Evolutionary conservation across 768 basidiomycete species (phyloP).

Genomic region (Mycena alexandri): DNA sequence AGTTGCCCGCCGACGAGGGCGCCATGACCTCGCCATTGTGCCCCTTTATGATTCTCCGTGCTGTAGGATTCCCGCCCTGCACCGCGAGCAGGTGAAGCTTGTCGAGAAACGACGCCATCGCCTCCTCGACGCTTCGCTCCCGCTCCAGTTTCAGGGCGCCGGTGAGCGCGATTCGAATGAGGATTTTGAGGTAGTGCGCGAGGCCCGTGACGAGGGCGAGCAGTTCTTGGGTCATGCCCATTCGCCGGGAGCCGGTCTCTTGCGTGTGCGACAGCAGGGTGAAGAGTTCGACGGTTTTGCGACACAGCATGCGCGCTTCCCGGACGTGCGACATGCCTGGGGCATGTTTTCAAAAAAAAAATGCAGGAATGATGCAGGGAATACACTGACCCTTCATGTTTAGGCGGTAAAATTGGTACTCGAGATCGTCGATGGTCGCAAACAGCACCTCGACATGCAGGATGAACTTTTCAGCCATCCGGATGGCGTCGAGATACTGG

Average conservation of each 20-base stretch:
- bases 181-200: slow-evolving; percentile 99
- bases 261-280: slow-evolving; percentile 96
- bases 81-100: slow-evolving; percentile 93
- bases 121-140: slow-evolving; percentile 85
- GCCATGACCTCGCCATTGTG: slow-evolving; percentile 73
- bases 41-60: slow-evolving; percentile 81
- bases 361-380: slow-evolving; percentile 9
- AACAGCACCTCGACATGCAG: slow-evolving; percentile 98
- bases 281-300: slow-evolving; percentile 98
- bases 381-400: slow-evolving; percentile 82
- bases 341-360: slow-evolving; percentile 32
- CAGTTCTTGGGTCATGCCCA: slow-evolving; percentile 97
- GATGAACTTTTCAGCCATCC: slow-evolving; percentile 99
- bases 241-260: slow-evolving; percentile 88
- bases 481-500: slow-evolving; percentile 95
- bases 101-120: slow-evolving; percentile 91
- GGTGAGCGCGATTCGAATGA: slow-evolving; percentile 97
- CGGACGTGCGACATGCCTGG: slow-evolving; percentile 97
- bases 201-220: slow-evolving; percentile 98
- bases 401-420: slow-evolving; percentile 84
- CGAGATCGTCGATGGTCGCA: slow-evolving; percentile 96
- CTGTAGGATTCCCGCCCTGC: slow-evolving; percentile 84
- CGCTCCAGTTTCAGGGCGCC: slow-evolving; percentile 96
- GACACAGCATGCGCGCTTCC: slow-evolving; percentile 98
- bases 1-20: slow-evolving; percentile 64